Base-by-base conservation (phyloP, 23 red algal genomes). In the Chondrus crispus region DNA sequence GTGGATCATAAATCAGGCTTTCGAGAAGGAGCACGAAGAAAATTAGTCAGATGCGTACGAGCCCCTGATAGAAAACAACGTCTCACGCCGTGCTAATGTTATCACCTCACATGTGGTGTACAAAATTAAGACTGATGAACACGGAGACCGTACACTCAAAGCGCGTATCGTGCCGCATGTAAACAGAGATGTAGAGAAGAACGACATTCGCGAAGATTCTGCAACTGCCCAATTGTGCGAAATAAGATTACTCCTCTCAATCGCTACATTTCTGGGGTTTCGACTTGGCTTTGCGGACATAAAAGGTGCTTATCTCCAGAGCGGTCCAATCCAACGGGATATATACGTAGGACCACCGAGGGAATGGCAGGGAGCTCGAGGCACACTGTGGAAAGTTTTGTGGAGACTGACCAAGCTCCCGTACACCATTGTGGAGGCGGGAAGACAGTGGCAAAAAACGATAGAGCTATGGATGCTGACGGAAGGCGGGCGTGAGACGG, bases 81-180 rank as follows among this genome's bases (percentile, higher is more conserved):
- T 88, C 28, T 53, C 52, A 16, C 14, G n/a, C 0, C 42, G 74
- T 71, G 84, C 62, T 29, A 88, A 88, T 88, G 44, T 88, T 19
- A 88, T 88, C 28, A 1, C 41, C 28, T 88, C 84, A 43, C 84
- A 88, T 49, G 5, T 29, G 41, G 62, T 73, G 40, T 88, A 77
- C 49, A 88, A 88, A 57, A 36, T 88, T 45, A 76, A 88, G 52
- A 24, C 62, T 53, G 50, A 88, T 74, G 85, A 88, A 76, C 2
- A 57, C 16, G 6, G 38, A 13, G n/a, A 22, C 28, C 32, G 51
- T 8, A 87, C 41, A 44, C 9, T 87, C 33, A 87, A 87, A 3
- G 57, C 83, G 18, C 4, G 83, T 20, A 22, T 87, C 5, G 58
- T 36, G 3, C 3, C 68, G 14, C 62, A 87, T 43, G 64, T 29